phyloP scores from a whole-genome alignment of 2,329 filamentous ascomycete species.

The Talaromyces sp. region DNA sequence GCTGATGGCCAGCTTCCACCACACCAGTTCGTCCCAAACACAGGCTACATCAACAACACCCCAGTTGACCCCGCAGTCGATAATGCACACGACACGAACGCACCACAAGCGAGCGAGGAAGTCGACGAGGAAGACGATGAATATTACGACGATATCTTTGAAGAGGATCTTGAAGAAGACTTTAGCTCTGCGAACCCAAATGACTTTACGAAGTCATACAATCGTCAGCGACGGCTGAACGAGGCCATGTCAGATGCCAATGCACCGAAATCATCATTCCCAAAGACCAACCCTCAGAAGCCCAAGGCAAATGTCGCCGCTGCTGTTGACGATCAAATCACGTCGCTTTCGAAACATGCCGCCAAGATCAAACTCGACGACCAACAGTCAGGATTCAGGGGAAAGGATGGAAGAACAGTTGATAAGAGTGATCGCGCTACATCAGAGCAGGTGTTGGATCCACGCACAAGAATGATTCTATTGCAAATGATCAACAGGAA shows the following conservation, averaged over 20 bases:
- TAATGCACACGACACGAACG: slow-evolving; percentile 19
- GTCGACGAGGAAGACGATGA: slow-evolving; percentile 55
- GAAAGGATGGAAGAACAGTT: slow-evolving; percentile 43
- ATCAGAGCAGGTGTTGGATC: slow-evolving; percentile 90
- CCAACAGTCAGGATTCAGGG: slow-evolving; percentile 51
- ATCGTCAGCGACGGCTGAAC: slow-evolving; percentile 71
- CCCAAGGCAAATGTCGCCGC: slow-evolving; percentile 75
- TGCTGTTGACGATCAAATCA: slow-evolving; percentile 82
- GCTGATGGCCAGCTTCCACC: slow-evolving; percentile 47
- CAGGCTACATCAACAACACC: slow-evolving; percentile 12
- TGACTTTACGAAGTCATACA: slow-evolving; percentile 83
- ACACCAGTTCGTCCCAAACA: slow-evolving; percentile 48
- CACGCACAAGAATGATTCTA: slow-evolving; percentile 89
- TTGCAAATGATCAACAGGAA: slow-evolving; percentile 94
- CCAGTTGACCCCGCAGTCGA: slow-evolving; percentile 12
- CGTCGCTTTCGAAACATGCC: slow-evolving; percentile 78
- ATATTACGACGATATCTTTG: slow-evolving; percentile 58
- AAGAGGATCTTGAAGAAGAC: slow-evolving; percentile 38
- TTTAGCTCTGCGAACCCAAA: slow-evolving; percentile 55
- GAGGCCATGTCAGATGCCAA: slow-evolving; percentile 48
- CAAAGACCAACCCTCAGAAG: slow-evolving; percentile 73
- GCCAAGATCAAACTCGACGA: slow-evolving; percentile 77
- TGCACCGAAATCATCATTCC: slow-evolving; percentile 55
- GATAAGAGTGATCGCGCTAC: slow-evolving; percentile 93
- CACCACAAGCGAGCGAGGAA: slow-evolving; percentile 43